A percentile compares a stretch with the other conserved stretches of the same genome.
Conservation (phyloP, 345 rosid genomes). For the Bretschneidera sinensis region DNA sequence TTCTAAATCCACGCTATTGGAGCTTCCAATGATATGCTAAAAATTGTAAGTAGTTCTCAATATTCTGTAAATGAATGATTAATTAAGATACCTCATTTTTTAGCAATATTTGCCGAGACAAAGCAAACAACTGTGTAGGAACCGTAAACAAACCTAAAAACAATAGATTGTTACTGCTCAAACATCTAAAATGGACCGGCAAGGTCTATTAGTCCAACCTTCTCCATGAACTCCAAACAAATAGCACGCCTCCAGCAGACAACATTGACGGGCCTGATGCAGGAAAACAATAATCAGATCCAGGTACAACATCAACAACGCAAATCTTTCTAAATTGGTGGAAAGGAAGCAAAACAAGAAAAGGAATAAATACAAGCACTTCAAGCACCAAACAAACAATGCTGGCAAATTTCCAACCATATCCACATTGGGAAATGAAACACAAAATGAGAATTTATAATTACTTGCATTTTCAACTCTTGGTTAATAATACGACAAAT, state of each 20-base stretch:
- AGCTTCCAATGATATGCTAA: neutral
- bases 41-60: neutral
- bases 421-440: slow-evolving; percentile 1
- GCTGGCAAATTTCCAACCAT: neutral
- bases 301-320: neutral
- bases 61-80: too few species aligned
- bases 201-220: slow-evolving; percentile 45
- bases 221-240: slow-evolving; percentile 94
- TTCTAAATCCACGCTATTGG: neutral
- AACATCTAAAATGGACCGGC: slow-evolving; percentile 19
- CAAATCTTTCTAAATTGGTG: neutral
- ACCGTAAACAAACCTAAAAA: slow-evolving; percentile 6
- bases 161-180: slow-evolving; percentile 10
- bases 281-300: slow-evolving; percentile 28
- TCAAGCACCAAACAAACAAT: slow-evolving; percentile 2
- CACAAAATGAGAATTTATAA: neutral
- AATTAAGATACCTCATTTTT: neutral
- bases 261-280: slow-evolving; percentile 69
- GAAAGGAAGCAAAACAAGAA: neutral
- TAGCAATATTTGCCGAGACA: neutral
- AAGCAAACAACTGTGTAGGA: neutral
- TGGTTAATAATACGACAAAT: neutral
- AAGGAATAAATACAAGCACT: neutral
- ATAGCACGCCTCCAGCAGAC: slow-evolving; percentile 95
- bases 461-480: neutral